Evolutionary conservation across 2,329 filamentous ascomycete species (phyloP).

Genomic region (Pestalotiopsis sp.): DNA sequence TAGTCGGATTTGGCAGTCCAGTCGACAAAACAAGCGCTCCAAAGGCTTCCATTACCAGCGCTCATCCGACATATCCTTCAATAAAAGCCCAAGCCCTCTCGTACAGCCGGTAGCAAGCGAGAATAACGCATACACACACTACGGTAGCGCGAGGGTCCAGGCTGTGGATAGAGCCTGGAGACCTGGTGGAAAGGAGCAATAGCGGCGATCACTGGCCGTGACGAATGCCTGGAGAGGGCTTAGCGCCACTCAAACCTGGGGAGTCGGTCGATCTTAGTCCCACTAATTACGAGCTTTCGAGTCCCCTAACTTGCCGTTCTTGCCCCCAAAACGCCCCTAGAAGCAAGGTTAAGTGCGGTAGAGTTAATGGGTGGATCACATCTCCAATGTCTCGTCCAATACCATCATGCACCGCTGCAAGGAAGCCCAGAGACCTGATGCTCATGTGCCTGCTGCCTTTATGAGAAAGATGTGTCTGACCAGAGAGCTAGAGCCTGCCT

Average conservation of each 20-base stretch:
- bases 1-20: neutral
- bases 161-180: neutral
- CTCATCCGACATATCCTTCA: neutral
- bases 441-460: neutral
- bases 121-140: neutral
- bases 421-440: neutral
- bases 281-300: conserved; percentile 3
- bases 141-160: neutral
- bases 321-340: neutral
- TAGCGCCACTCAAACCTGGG: conserved; percentile 1
- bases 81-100: neutral
- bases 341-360: conserved; percentile 9
- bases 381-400: neutral
- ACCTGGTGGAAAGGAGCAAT: conserved; percentile 1
- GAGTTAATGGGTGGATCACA: neutral
- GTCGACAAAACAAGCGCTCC: neutral
- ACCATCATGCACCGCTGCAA: neutral
- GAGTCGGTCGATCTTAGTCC: neutral
- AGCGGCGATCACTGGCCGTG: neutral
- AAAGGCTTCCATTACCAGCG: neutral
- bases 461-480: neutral
- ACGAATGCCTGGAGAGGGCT: neutral
- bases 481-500: neutral
- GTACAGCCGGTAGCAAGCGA: neutral
- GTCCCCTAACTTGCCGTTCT: neutral